Base-by-base conservation (phyloP, 2,329 filamentous ascomycete species). In the Ceratocystis eucalypticola region DNA sequence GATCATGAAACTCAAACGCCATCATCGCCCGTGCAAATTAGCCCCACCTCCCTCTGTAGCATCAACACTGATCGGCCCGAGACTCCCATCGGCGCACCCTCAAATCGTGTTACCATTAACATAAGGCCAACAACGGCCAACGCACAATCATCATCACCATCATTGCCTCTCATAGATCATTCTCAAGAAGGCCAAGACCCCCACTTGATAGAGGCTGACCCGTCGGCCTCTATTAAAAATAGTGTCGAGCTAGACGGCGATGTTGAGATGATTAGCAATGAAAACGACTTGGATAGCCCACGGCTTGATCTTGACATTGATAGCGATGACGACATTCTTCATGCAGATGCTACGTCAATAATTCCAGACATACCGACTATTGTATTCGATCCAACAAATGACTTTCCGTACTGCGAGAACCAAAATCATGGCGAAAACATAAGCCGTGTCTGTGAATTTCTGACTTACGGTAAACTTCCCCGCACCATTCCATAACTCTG, bases 321-420 rank as follows among this genome's bases (percentile, higher is more conserved):
- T 28, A 63, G 61, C 5, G 61, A 63, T 4, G 61, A 63, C n/a
- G 61, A 63, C 17, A 41, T 63, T n/a, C 25, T 63, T 5, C 33
- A 17, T 33, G 50, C 41, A 7, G 61, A 28, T 25, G 25, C 44
- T 45, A 12, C 17, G 63, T 70, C 68, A 17, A 69, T 72, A 20
- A 59, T 72, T 66, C 69, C 68, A 30, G 61, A 70, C 6, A 70
- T 71, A 55, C 50, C 69, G 12, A 28, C 28, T 30, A 61, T 70
- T 17, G 33, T 73, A 12, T 62, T 70, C 25, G 80, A 84, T 69
- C 79, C 80, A 1, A 75, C 79, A 10, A 44, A 69, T 28, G 73
- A 75, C 0, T 83, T 84, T 66, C 82, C 82, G 2, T 82, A 76
- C 68, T 74, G 71, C 30, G 74, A 75, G 28, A 70, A 71, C 68